Evolutionary conservation across 2,329 filamentous ascomycete genomes (phyloP).

Genomic region (Ophiostoma triangulosporum): DNA sequence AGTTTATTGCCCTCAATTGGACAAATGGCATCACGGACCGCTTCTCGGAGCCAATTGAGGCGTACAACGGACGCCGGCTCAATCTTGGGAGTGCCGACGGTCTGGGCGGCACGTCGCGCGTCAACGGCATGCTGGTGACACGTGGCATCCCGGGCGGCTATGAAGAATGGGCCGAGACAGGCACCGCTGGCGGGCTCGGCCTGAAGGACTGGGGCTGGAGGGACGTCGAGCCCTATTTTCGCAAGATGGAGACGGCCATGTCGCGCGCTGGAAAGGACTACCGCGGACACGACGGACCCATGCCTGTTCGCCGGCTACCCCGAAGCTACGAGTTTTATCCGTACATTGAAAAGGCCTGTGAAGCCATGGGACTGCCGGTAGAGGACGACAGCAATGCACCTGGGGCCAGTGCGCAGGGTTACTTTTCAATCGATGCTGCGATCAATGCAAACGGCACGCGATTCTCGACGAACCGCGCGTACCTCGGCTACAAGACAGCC

Average conservation of each 20-base stretch:
- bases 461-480: conserved; percentile 18
- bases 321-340: conserved; percentile 10
- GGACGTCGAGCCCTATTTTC: conserved; percentile 22
- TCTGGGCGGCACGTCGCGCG: conserved; percentile 20
- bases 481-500: conserved; percentile 16
- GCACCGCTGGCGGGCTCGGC: conserved; percentile 10
- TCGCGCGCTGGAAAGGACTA: conserved; percentile 9
- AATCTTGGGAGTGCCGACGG: conserved; percentile 18
- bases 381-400: conserved; percentile 19
- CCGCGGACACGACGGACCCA: conserved; percentile 17
- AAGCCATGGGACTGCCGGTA: conserved; percentile 17
- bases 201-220: conserved; percentile 23
- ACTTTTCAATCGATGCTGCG: conserved; percentile 19
- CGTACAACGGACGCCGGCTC: conserved; percentile 12
- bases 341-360: conserved; percentile 16
- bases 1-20: conserved; percentile 14
- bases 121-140: conserved; percentile 22
- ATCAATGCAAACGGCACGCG: conserved; percentile 17
- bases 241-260: conserved; percentile 18
- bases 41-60: conserved; percentile 17
- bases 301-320: background rate
- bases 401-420: conserved; percentile 17
- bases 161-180: conserved; percentile 18
- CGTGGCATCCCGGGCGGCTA: conserved; percentile 20
- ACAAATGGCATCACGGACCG: conserved; percentile 17